Evolutionary conservation across 2,329 filamentous ascomycete genomes (phyloP).

Genomic region (Penicillium psychrosexuale): DNA sequence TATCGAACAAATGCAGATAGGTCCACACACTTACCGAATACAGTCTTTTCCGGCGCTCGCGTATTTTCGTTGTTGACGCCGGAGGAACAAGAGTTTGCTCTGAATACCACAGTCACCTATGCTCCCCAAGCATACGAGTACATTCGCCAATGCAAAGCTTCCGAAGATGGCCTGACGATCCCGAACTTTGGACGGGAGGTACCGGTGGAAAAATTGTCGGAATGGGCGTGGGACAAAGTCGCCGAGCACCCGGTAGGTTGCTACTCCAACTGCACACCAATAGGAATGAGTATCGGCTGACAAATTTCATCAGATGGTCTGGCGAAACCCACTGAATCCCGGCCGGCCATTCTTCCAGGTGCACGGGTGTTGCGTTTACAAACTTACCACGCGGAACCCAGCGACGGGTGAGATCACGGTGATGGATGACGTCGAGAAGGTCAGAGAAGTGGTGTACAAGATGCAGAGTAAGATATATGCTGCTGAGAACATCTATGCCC

Average conservation of each 20-base stretch:
- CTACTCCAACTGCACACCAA: neutral
- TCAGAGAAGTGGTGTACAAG: constrained; percentile 8
- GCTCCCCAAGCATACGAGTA: constrained; percentile 9
- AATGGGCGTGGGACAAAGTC: constrained; percentile 10
- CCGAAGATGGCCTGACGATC: constrained; percentile 7
- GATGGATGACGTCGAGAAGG: constrained; percentile 9
- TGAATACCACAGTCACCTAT: constrained; percentile 12
- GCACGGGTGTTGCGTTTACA: constrained; percentile 14
- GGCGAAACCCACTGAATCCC: constrained; percentile 9
- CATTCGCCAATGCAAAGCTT: constrained; percentile 10
- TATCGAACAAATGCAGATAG: neutral
- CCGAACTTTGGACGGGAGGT: constrained; percentile 3
- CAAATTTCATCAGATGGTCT: constrained; percentile 6
- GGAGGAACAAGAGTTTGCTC: constrained; percentile 10
- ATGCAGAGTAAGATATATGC: constrained; percentile 14
- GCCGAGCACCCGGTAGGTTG: constrained; percentile 10
- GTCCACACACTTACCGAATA: neutral
- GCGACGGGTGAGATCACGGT: constrained; percentile 6
- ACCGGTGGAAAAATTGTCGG: constrained; percentile 5
- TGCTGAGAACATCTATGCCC: constrained; percentile 12
- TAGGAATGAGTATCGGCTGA: neutral
- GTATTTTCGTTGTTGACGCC: constrained; percentile 5
- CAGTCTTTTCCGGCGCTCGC: constrained; percentile 11
- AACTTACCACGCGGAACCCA: constrained; percentile 6
- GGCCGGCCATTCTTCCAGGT: constrained; percentile 11